Evolutionary conservation across 2,329 filamentous ascomycete species (phyloP), one percentile per base, ranked within the genome.

Genomic region (Leptographium flavum): DNA sequence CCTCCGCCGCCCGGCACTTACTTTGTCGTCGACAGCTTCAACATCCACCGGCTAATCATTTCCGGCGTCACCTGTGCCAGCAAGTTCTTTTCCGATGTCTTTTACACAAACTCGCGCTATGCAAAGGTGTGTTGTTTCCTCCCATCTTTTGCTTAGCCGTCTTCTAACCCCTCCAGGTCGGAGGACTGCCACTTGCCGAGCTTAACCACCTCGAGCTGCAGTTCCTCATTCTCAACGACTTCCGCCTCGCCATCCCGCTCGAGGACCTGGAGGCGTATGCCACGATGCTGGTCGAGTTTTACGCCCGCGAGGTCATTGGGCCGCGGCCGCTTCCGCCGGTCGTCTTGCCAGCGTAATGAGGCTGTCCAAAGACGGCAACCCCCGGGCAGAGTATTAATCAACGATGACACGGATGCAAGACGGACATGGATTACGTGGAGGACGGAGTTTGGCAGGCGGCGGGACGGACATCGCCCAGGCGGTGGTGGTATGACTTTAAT

Each of bases 81-180:
- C 75, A 98, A 98, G 64, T 98, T 96, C 71, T 98, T 98, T 65
- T 96, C 90, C 5, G 77, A 98, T 65, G 90, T 96, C 35, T 98
- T 98, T 57, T 98, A 96, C 61, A 98, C 92, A 10, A 98, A 98
- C 63, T 96, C 92, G 45, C 78, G 92, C 79, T 98, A 98, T 62
- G 92, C 92, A 49, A 98, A 96, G 83, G 92, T 94, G 71, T 51
- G 71, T 66, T 27, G 23, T 37, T 15, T 30, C 23, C 38, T 22
- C 19, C 37, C n/a, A 38, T 19, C 32, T 17, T 10, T 15, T 10
- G 6, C 9, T 9, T 40, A 10, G 5, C 17, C 7, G 17, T 6
- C 22, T 39, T 9, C 27, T 28, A 28, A 28, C 13, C 8, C 13
- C 8, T 11, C 8, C 51, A 98, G 90, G 92, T 98, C 57, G 92